Evolutionary conservation across 495 filamentous ascomycete genomes (phyloP), one percentile per base, ranked within the genome.

Genomic region (Podospora pseudoanserina): DNA sequence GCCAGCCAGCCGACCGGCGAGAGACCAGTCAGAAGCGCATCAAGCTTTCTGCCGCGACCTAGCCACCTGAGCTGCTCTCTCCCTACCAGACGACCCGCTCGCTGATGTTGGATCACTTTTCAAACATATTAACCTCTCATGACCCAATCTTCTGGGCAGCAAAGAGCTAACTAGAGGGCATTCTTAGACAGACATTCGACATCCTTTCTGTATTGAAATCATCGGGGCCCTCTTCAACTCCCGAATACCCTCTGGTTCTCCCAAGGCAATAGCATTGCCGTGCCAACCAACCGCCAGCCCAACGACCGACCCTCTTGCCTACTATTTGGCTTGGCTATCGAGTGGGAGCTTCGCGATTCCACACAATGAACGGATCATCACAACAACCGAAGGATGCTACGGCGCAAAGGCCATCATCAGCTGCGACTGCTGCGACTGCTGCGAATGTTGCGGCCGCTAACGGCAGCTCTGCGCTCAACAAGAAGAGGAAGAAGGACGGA

Each of bases 401-500:
- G 71, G 67, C 69, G 72, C 73, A 74, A 72, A 72, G 70, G 64
- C 57, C 71, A 49, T 27, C 73, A 39, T 69, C 72, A 18, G 74
- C 69, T 64, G 67, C 61, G 61, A 26, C 69, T 32, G 74, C 69
- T 64, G 67, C 61, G 61, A 26, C 69, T 32, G 23, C 73, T 23
- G 64, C 39, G 39, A 49, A 75, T 28, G 70, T 73, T 16, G 64
- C 77, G 26, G 64, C 74, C 15, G 57, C 72, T 11, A 74, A 79
- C 59, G 76, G 76, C 39, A 79, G 72, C 71, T 78, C 79, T 39
- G 75, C 74, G 13, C 63, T 78, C 6, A 91, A 88, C 73, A 94
- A 94, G 85, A 94, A 93, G 84, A 88, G 91, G 82, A 92, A 90
- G 86, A 93, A 93, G 83, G 91, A 91, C 69, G 91, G 92, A 66